phyloP scores from a whole-genome alignment of 371 early-diverging fungal genomes.

The Mortierella polycephala region DNA sequence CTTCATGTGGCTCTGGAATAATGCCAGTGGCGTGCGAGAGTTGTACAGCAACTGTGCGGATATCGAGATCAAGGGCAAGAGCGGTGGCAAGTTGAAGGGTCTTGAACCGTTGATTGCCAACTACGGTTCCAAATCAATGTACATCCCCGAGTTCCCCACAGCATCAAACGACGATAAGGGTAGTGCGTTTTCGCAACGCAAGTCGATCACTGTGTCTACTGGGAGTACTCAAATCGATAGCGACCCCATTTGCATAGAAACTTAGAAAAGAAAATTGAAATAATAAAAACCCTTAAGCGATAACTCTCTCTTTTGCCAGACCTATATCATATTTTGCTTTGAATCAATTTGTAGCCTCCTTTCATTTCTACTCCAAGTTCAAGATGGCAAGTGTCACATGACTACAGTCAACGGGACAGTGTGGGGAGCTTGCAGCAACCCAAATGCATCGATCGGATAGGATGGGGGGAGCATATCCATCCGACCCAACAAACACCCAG shows the following conservation, averaged over 20 bases:
- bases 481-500: too few species aligned
- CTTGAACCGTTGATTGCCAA: slow-evolving; percentile 31
- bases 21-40: slow-evolving; percentile 75
- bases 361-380: slow-evolving; percentile 46
- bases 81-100: slow-evolving; percentile 25
- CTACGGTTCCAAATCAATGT: slow-evolving; percentile 19
- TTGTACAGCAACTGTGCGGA: slow-evolving; percentile 81
- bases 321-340: background rate
- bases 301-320: background rate
- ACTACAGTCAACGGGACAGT: background rate
- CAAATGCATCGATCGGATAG: too few species aligned
- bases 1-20: slow-evolving; percentile 78
- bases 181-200: slow-evolving; percentile 22
- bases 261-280: background rate
- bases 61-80: slow-evolving; percentile 60
- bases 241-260: background rate
- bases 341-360: slow-evolving; percentile 15
- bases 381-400: slow-evolving; percentile 51
- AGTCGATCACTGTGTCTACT: slow-evolving; percentile 10
- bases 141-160: slow-evolving; percentile 24
- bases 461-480: too few species aligned
- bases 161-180: slow-evolving; percentile 8
- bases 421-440: background rate
- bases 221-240: too few species aligned
- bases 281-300: slow-evolving; percentile 19